These are phyloP conservation scores for Zelopaecilomyces penicillatus DNA, from an alignment of 2,329 filamentous ascomycete species.

Conservation along the genomic window DNA sequence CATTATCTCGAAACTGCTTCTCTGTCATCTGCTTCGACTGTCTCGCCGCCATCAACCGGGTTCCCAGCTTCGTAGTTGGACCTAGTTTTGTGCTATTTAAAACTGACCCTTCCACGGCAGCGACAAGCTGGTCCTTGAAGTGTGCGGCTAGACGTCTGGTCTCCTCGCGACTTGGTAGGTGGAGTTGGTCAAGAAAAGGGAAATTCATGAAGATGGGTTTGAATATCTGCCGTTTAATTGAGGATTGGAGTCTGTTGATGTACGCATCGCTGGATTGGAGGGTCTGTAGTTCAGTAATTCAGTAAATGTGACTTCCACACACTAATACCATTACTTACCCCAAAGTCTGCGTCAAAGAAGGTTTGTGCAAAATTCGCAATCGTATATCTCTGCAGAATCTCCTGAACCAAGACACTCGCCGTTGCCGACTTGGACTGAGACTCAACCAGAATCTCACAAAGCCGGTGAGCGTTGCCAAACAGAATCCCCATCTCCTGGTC, in stretches of 20 bases:
- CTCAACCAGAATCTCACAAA: conserved; percentile 21
- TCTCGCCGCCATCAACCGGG: conserved; percentile 15
- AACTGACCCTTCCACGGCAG: conserved; percentile 10
- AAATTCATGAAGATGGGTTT: conserved; percentile 27
- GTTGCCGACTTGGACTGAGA: conserved; percentile 14
- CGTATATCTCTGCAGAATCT: conserved; percentile 26
- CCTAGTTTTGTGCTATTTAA: not conserved
- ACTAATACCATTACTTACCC: conserved; percentile 9
- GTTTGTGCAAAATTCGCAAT: conserved; percentile 27
- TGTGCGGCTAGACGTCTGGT: conserved; percentile 17
- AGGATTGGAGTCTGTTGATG: conserved; percentile 17
- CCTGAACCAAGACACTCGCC: conserved; percentile 21
- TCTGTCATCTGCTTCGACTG: conserved; percentile 19
- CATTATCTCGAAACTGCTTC: conserved; percentile 31
- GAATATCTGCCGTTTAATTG: conserved; percentile 25
- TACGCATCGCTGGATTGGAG: conserved; percentile 13
- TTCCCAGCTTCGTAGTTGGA: conserved; percentile 9
- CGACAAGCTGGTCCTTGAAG: conserved; percentile 18
- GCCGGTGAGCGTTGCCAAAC: conserved; percentile 15
- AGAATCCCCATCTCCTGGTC: conserved; percentile 14
- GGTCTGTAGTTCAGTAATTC: conserved; percentile 10
- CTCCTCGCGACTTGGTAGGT: conserved; percentile 17
- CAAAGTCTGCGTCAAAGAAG: conserved; percentile 18
- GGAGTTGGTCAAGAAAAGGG: conserved; percentile 20
- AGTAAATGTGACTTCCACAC: not conserved